Evolutionary conservation across 169 alveolate genomes (phyloP).

Genomic region (Perkinsus chesapeaki): DNA sequence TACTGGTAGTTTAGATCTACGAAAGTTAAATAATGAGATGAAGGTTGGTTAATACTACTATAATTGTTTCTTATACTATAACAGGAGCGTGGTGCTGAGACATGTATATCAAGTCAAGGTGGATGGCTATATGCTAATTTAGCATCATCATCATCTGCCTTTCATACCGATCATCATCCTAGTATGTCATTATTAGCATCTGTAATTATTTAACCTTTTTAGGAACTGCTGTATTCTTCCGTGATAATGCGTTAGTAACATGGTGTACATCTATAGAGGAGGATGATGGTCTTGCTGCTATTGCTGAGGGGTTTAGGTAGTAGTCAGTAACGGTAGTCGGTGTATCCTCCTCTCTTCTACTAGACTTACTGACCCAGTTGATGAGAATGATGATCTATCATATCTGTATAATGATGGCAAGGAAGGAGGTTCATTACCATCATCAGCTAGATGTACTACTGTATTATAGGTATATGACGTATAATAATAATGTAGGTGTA

Average conservation of each 20-base stretch:
- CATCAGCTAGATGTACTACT: not conserved
- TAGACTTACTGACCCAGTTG: no score
- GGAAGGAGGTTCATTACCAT: not conserved
- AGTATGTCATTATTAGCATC: not conserved
- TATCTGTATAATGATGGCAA: no score
- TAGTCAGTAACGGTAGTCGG: no score
- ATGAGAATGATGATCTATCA: no score
- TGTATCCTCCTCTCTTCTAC: no score
- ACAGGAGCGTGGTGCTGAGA: not conserved
- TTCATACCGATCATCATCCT: not conserved
- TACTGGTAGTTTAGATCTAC: not conserved
- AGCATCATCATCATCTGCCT: not conserved
- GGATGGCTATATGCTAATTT: not conserved
- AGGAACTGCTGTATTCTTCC: not conserved
- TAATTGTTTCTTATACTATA: no score
- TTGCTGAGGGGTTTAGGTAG: not conserved
- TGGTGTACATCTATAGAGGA: not conserved
- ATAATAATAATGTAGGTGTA: not conserved
- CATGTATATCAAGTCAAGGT: not conserved
- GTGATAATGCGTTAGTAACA: not conserved
- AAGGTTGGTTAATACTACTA: no score
- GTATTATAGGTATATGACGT: not conserved
- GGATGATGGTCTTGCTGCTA: not conserved
- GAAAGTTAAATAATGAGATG: not conserved
- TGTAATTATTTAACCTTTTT: not conserved